Conservation (phyloP, 2,329 filamentous ascomycete species). For the Fusarium sp. region DNA sequence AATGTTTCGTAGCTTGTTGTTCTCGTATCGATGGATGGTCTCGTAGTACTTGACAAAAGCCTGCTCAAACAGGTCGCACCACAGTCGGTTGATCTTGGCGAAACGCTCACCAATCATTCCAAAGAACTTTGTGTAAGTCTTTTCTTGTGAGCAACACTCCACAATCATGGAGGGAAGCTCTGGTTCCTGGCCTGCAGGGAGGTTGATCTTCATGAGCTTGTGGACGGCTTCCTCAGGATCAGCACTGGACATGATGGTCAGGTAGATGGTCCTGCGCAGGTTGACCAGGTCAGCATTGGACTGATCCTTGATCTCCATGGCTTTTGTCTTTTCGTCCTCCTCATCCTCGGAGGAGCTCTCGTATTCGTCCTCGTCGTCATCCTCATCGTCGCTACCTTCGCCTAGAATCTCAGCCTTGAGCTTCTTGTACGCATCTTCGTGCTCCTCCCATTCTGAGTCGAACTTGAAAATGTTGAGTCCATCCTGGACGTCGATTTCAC, state of each 20-base stretch:
- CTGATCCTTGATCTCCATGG: slow-evolving; percentile 97
- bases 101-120: slow-evolving; percentile 95
- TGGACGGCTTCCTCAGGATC: slow-evolving; percentile 97
- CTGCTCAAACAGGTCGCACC: slow-evolving; percentile 92
- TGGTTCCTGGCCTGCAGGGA: slow-evolving; percentile 87
- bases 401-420: slow-evolving; percentile 95
- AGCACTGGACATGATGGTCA: slow-evolving; percentile 97
- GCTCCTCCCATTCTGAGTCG: slow-evolving; percentile 88
- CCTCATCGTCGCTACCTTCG: slow-evolving; percentile 88
- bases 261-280: slow-evolving; percentile 91
- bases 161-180: slow-evolving; percentile 97
- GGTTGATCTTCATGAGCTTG: slow-evolving; percentile 94
- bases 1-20: slow-evolving; percentile 93
- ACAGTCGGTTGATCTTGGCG: slow-evolving; percentile 94
- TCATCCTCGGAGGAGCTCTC: slow-evolving; percentile 79
- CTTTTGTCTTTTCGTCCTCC: slow-evolving; percentile 82
- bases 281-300: slow-evolving; percentile 97
- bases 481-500: slow-evolving; percentile 87
- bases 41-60: slow-evolving; percentile 95
- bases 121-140: slow-evolving; percentile 98
- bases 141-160: slow-evolving; percentile 96
- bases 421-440: slow-evolving; percentile 90
- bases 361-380: slow-evolving; percentile 71
- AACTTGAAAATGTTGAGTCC: slow-evolving; percentile 95
- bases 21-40: slow-evolving; percentile 97